Conservation (phyloP, 2,329 filamentous ascomycete species). For the Dactylellina cionopaga region DNA sequence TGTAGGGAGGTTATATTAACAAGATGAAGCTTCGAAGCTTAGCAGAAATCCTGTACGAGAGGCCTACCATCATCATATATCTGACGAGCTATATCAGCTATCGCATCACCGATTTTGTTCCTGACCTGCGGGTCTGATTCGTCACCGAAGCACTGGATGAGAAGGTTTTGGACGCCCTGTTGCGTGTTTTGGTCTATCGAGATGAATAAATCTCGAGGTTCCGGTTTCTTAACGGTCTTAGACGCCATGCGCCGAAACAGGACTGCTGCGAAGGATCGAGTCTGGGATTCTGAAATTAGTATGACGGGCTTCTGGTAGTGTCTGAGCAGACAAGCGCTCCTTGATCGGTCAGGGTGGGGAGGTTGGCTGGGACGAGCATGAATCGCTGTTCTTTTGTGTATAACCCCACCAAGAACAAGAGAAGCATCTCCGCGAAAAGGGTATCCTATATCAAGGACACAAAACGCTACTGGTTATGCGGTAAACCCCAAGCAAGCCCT, state of each 20-base stretch:
- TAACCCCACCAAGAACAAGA: too few relatives aligned
- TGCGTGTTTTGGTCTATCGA: slow-evolving; percentile 68
- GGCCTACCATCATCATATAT: slow-evolving; percentile 87
- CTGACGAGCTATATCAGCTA: slow-evolving; percentile 93
- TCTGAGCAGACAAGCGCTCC: not conserved
- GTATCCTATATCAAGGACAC: not conserved
- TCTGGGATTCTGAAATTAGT: slow-evolving; percentile 65
- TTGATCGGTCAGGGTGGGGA: too few relatives aligned
- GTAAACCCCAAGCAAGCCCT: not conserved
- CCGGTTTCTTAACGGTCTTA: slow-evolving; percentile 76
- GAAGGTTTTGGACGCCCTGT: slow-evolving; percentile 53
- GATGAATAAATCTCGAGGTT: slow-evolving; percentile 82
- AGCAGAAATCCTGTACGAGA: not conserved
- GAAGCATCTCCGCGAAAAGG: slow-evolving; percentile 1
- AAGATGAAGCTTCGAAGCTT: not conserved
- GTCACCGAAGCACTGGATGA: slow-evolving; percentile 58
- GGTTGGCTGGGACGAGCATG: too few relatives aligned
- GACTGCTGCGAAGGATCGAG: slow-evolving; percentile 88
- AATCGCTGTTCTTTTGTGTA: too few relatives aligned
- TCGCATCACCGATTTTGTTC: slow-evolving; percentile 97
- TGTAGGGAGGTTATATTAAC: slow-evolving; percentile 60
- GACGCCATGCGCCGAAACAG: slow-evolving; percentile 93
- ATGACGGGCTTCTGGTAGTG: not conserved
- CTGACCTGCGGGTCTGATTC: slow-evolving; percentile 80
- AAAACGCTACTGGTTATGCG: not conserved